Base-by-base conservation (phyloP, 2,329 filamentous ascomycete species). In the Clarireedia monteithiana region DNA sequence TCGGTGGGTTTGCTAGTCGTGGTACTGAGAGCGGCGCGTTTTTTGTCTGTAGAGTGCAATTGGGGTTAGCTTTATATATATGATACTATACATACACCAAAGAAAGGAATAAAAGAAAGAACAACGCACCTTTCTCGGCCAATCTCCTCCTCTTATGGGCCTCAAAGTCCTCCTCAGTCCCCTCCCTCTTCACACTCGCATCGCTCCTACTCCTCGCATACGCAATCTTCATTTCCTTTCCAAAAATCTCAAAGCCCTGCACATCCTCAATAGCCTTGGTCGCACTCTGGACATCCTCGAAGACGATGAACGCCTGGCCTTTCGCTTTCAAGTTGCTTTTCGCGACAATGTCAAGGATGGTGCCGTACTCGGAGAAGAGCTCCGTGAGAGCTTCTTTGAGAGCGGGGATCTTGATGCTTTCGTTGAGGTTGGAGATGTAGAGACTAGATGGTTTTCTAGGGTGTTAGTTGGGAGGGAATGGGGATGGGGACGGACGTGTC, bases 261-360 rank as follows among this genome's bases (percentile, higher is more conserved):
- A 95, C 79, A 64, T 95, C 89, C 51, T 95, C 89, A 60, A 96
- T 87, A 17, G 94, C 92, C 60, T 83, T 80, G 52, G 81, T 76
- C 3, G 91, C 91, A n/a, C 85, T 82, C 55, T 91, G 87, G n/a
- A 86, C 76, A 59, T 77, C 81, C 65, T 95, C 90, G 70, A 91
- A 97, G 47, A 97, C 91, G 50, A 99, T 75, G 69, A 99, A 99
- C 0, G 94, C 94, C 73, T 99, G 94, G 12, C 94, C 94, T 70
- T 95, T 96, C 45, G 90, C 89, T 70, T 89, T 91, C 30, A 97
- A 73, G 71, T 95, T 96, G 61, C 83, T 89, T 76, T 95, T 95
- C 46, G 89, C 89, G 58, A 95, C 81, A 51, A 96, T 82, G 60
- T 96, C 91, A 64, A 95, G 74, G 59, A 96, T 83, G 56, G 77